Percentiles rank a stretch among this genome's conserved stretches.
These are phyloP conservation scores for Bruguiera gymnorhiza DNA, from an alignment of 345 rosid genomes.

Conservation along the genomic window DNA sequence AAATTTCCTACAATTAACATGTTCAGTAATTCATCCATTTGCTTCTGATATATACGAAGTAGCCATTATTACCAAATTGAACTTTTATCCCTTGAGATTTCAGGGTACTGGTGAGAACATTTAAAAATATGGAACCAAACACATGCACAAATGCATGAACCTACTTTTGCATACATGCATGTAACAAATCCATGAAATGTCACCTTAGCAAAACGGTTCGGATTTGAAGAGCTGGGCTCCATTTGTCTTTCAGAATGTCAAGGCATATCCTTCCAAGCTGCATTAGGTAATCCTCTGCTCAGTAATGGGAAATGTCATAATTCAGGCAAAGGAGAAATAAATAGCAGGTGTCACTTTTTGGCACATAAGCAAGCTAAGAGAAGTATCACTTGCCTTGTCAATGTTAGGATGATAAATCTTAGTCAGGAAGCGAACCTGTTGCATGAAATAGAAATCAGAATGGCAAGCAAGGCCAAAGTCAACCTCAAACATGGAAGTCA, in stretches of 20 bases:
- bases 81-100: too few relatives aligned
- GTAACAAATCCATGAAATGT: too few relatives aligned
- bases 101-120: too few relatives aligned
- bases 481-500: background rate
- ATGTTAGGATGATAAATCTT: constrained; percentile 98
- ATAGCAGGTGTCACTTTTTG: background rate
- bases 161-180: too few relatives aligned
- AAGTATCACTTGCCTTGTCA: constrained; percentile 60
- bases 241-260: constrained; percentile 95
- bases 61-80: too few relatives aligned
- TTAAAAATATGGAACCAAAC: too few relatives aligned
- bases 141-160: too few relatives aligned
- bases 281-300: constrained; percentile 10
- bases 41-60: too few relatives aligned
- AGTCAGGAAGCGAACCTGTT: constrained; percentile 95
- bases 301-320: background rate
- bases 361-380: too few relatives aligned
- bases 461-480: background rate
- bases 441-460: background rate
- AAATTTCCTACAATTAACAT: too few relatives aligned
- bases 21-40: too few relatives aligned
- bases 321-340: background rate
- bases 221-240: constrained; percentile 99
- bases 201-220: constrained; percentile 97
- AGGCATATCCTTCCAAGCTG: constrained; percentile 99